phyloP scores from a whole-genome alignment of 257 asterid species.

The Schizonepeta tenuifolia region DNA sequence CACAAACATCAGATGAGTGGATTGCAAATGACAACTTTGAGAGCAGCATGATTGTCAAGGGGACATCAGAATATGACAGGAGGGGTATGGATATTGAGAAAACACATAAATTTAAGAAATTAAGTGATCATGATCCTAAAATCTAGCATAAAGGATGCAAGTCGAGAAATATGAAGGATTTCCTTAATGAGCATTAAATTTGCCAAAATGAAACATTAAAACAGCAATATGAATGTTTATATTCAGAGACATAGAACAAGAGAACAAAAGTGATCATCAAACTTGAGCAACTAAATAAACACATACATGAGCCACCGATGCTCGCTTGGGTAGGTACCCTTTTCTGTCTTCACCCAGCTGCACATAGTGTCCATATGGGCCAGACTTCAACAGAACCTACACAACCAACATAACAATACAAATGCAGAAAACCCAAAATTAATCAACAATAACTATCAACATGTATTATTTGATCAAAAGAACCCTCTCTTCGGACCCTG shows the following conservation, averaged over 20 bases:
- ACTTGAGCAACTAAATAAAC: slow-evolving; percentile 25
- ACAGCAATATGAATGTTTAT: neutral
- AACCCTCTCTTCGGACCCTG: slow-evolving; percentile 82
- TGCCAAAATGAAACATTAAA: slow-evolving; percentile 9
- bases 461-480: slow-evolving; percentile 2
- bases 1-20: slow-evolving; percentile 26
- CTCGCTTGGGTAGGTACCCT: slow-evolving; percentile 82
- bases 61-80: neutral
- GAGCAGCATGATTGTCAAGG: neutral
- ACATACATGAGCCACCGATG: slow-evolving; percentile 66
- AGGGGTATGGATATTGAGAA: neutral
- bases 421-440: slow-evolving; percentile 20
- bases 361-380: slow-evolving; percentile 86
- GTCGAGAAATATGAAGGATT: neutral
- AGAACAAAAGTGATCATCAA: slow-evolving; percentile 1
- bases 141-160: neutral
- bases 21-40: neutral
- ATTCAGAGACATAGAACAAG: neutral
- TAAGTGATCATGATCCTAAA: neutral
- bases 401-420: slow-evolving; percentile 24
- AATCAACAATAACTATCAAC: slow-evolving; percentile 17
- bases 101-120: neutral
- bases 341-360: slow-evolving; percentile 95
- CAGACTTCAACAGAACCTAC: slow-evolving; percentile 78
- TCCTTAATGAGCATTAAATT: neutral